Base-by-base conservation (phyloP, 2,329 filamentous ascomycete species). In the Beauveria sp. region DNA sequence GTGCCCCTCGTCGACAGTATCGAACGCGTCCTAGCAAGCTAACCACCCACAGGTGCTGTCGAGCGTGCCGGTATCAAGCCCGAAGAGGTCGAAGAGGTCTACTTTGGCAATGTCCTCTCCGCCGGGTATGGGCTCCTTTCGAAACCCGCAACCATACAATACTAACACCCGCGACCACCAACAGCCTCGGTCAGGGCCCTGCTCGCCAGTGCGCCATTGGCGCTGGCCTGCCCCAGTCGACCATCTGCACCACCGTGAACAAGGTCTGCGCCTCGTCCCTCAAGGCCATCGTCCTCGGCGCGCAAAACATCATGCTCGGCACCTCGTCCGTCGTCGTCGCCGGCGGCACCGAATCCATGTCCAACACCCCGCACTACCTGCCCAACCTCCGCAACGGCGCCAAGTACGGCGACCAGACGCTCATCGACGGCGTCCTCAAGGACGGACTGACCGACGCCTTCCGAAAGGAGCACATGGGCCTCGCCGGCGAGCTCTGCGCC, bases 261-360 rank as follows among this genome's bases (percentile, higher is more conserved):
- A 99, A 99, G 82, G 95, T 99, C 74, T 99, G 95, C 84, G 95
- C 95, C 66, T 97, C 93, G 10, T 88, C 89, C 50, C 81, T 97
- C 74, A 99, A 99, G 83, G 91, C 95, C 68, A 88, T 99, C 73
- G 91, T 96, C 67, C 84, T 99, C 64, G 95, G 90, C 68, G 91
- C 93, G 57, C 95, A 98, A 79, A 97, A 93, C 70, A 99, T 99
- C 80, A 92, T 98, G 76, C 96, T 93, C 60, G 93, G 95, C 68
- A 96, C 91, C 74, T 93, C 93, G 66, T 88, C 91, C 69, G 88
- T 97, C 67, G 87, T 99, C 66, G 91, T 99, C 64, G 95, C 93
- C 67, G 95, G 93, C 72, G 95, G 95, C 69, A 87, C 93, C 68
- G 95, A 99, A 82, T 96, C 92, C 81, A 99, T 99, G 95, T 96